phyloP scores from a whole-genome alignment of 176 grass and related monocot species.

The Eleusine indica region DNA sequence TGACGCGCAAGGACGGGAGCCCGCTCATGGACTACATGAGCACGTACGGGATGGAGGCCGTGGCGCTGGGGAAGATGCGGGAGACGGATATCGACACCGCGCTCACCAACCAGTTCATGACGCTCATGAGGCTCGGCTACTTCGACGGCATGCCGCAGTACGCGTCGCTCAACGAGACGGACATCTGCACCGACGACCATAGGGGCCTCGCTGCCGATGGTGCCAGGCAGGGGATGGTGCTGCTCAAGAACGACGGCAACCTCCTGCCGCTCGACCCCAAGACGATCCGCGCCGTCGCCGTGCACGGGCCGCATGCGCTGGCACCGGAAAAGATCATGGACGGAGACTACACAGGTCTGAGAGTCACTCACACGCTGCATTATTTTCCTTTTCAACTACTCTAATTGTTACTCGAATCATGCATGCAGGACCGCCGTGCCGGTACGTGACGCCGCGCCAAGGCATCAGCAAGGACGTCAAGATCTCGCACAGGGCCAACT shows the following conservation, averaged over 20 bases:
- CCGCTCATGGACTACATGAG: conserved; percentile 19
- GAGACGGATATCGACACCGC: conserved; percentile 40
- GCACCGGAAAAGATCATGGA: conserved; percentile 40
- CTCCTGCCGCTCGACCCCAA: conserved; percentile 22
- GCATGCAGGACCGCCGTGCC: conserved; percentile 40
- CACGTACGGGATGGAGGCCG: conserved; percentile 2
- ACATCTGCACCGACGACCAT: conserved; percentile 39
- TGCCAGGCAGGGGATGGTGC: conserved; percentile 28
- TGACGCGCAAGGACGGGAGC: not conserved
- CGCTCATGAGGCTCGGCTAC: conserved; percentile 50
- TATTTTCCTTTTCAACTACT: no score
- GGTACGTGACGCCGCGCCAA: conserved; percentile 40
- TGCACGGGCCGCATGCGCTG: conserved; percentile 18
- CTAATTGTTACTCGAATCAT: no score
- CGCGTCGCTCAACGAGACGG: not conserved
- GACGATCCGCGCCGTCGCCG: conserved; percentile 9
- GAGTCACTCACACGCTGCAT: not conserved
- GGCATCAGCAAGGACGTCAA: conserved; percentile 33
- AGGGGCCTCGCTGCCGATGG: conserved; percentile 27
- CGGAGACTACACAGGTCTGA: conserved; percentile 43
- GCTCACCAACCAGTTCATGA: conserved; percentile 40
- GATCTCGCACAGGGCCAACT: conserved; percentile 22
- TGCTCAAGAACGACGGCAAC: conserved; percentile 35
- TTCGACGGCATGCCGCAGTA: conserved; percentile 41
- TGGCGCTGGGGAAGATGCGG: conserved; percentile 1